Evolutionary conservation across 2,329 filamentous ascomycete genomes (phyloP), one percentile per base, ranked within the genome.

Genomic region (Albophoma yamanashiensis): DNA sequence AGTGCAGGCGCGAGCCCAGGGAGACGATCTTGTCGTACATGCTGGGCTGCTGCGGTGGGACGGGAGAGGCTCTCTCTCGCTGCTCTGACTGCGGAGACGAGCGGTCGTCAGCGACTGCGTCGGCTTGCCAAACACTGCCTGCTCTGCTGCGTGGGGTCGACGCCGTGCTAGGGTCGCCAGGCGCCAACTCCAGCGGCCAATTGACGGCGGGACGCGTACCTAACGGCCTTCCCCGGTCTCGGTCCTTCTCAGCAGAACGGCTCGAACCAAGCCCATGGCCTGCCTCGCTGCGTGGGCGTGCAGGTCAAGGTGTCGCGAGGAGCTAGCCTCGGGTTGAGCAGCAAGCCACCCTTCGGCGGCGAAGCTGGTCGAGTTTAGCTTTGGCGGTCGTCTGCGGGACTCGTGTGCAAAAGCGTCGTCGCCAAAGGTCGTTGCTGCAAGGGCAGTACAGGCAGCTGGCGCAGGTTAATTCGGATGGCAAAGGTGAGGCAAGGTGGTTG

Each of bases 1-100:
- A 99, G 75, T 89, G 89, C 67, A 97, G 84, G 75, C 84, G 80
- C 67, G 79, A 75, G 69, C 84, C 84, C 60, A 86, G 70, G 59
- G 74, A 77, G 60, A 87, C 72, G 57, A 70, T 61, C 63, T 75
- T 75, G 68, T 75, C 73, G 69, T 70, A 70, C 74, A 76, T 76
- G 56, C 27, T 68, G 58, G 59, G 36, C 38, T 9, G 34, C 7
- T 12, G 34, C 34, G 58, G 50, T 56, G 25, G 45, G 27, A 47
- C n/a, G 57, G 56, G 20, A 14, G 31, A 25, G 15, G 12, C 39
- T 43, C 56, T 43, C 27, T 31, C 27, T 3, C 22, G 42, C 39
- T 58, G 42, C 38, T 27, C 47, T 17, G 31, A 22, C 50, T 55
- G 31, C 20, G 38, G 20, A 38, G 50, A 38, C 9, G 9, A 36